These are phyloP conservation scores for Logfia minima DNA, from an alignment of 129 eudicot species.

Conservation along the genomic window DNA sequence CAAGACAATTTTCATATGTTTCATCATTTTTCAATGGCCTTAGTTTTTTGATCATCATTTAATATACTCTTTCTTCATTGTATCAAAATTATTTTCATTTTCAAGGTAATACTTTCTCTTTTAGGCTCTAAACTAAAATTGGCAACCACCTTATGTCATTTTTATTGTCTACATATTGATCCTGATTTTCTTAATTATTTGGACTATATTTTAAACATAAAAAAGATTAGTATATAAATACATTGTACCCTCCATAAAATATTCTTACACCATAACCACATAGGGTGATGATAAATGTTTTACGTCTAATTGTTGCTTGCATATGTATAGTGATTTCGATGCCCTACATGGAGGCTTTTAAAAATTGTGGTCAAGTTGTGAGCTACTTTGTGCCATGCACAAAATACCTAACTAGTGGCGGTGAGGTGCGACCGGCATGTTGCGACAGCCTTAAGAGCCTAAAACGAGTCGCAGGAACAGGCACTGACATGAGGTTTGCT, in stretches of 20 bases:
- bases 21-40: background rate
- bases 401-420: constrained; percentile 18
- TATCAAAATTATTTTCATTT: too few relatives aligned
- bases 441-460: constrained; percentile 16
- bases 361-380: constrained; percentile 16
- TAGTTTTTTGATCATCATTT: background rate
- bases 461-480: background rate
- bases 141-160: background rate
- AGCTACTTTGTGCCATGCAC: constrained; percentile 14
- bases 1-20: background rate
- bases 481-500: background rate
- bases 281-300: background rate
- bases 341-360: background rate
- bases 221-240: background rate
- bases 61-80: too few relatives aligned
- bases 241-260: background rate
- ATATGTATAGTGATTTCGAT: background rate
- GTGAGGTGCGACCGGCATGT: constrained; percentile 4
- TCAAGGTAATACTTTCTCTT: background rate
- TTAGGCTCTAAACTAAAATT: background rate
- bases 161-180: background rate
- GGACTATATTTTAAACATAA: background rate
- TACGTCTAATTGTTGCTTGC: constrained; percentile 10
- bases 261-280: background rate
- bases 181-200: background rate